Evolutionary conservation across 2,329 filamentous ascomycete species (phyloP), one percentile per base, ranked within the genome.

Genomic region (Lasiodiplodia theobromae): DNA sequence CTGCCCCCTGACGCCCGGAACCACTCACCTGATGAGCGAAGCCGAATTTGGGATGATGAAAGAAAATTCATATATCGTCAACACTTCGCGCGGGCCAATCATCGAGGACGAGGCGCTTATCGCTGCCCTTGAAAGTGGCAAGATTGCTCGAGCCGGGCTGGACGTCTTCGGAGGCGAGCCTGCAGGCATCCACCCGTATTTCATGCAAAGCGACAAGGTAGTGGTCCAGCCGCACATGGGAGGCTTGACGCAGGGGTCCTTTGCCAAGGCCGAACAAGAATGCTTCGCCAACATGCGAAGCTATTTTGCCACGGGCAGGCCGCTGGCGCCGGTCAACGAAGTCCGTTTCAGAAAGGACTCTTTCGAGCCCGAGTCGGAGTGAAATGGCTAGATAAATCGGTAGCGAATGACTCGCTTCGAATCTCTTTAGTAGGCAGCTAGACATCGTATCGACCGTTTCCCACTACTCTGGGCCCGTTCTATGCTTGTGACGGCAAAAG

Each of bases 51-150:
- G 74, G 0, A 76, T 74, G 18, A 86, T 87, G 82, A 86, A 85
- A 68, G 76, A 80, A 1, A 83, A 84, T 0, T 74, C 77, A 0
- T 80, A 83, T 66, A 72, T 87, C 4, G 76, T 87, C 38, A 87
- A 87, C 71, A 87, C 85, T 0, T 82, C 85, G 0, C 79, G 86
- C 0, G 86, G 86, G 0, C 79, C 80, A 14, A 75, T 87, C 3
- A 75, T 87, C 0, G 80, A 87, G 69, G 84, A 87, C 71, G 72
- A 74, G 3, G 85, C 85, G 0, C 72, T 87, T 18, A 78, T 84
- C 6, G 73, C 76, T 12, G 85, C 84, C 0, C 71, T 87, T 4
- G 80, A 85, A 67, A 79, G 74, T 6, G 84, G 85, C 0, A 83
- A 84, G 63, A 70, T 87, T 1, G 76, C 77, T 1, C 75, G 82